These are phyloP conservation scores for Aspergillus floridensis DNA, from an alignment of 2,329 filamentous ascomycete species.

Conservation along the genomic window DNA sequence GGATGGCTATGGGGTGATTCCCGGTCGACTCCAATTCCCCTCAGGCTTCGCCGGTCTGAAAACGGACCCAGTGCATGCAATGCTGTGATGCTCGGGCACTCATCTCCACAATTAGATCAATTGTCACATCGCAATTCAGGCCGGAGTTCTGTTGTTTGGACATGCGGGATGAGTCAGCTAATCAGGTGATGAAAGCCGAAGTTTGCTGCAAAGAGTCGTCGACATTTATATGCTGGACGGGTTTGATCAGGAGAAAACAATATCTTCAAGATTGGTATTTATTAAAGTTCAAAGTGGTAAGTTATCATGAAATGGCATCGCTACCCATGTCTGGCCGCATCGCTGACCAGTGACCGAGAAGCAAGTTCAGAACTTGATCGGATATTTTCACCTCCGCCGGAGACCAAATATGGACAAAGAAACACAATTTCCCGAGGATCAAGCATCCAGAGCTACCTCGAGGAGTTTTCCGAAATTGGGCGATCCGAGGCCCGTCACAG, in stretches of 20 bases:
- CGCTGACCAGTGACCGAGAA: not conserved
- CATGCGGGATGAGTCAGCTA: not conserved
- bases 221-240: not conserved
- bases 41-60: not conserved
- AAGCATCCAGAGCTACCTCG: conserved; percentile 4
- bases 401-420: not conserved
- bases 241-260: not conserved
- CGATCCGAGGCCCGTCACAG: conserved; percentile 47
- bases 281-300: not conserved
- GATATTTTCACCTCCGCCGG: not conserved
- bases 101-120: not conserved
- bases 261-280: not conserved
- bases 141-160: not conserved
- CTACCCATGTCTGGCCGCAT: not conserved
- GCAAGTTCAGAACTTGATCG: not conserved
- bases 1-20: not conserved
- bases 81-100: not conserved
- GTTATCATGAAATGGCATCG: not conserved
- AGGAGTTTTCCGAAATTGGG: conserved; percentile 31
- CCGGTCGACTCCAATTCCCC: not conserved
- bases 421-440: not conserved
- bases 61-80: not conserved
- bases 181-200: not conserved
- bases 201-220: too few relatives aligned
- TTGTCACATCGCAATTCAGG: not conserved